These are phyloP conservation scores for Malus orientalis DNA, from an alignment of 306 rosid species.

Conservation along the genomic window DNA sequence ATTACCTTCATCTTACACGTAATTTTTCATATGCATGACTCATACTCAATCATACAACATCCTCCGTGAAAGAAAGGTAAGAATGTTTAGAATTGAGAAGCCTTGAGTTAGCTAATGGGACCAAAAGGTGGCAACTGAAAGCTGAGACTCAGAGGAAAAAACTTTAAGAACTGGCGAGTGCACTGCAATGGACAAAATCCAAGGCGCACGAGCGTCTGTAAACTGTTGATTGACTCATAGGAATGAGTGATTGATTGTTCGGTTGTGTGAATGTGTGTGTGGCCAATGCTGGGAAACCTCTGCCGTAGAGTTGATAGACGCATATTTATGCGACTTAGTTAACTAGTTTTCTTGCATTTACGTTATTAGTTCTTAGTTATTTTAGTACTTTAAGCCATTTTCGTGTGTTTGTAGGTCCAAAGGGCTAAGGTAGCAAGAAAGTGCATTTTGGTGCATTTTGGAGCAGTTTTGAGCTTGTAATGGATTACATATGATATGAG, in stretches of 20 bases:
- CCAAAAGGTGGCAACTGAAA: background rate
- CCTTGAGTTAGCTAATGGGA: background rate
- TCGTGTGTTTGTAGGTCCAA: too few species aligned
- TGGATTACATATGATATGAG: too few species aligned
- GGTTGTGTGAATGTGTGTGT: background rate
- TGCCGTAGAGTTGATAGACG: too few species aligned
- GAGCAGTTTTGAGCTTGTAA: too few species aligned
- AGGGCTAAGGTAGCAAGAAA: too few species aligned
- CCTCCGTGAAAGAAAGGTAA: too few species aligned
- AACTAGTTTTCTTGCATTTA: too few species aligned
- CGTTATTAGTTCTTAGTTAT: too few species aligned
- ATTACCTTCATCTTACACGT: background rate
- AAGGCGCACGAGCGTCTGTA: background rate
- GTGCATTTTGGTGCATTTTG: too few species aligned
- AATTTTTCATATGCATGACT: background rate
- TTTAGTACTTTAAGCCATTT: too few species aligned
- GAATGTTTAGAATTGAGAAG: background rate
- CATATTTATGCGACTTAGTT: too few species aligned
- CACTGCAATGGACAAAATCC: background rate
- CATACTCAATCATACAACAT: background rate
- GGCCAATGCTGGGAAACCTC: background rate
- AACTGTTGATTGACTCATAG: background rate
- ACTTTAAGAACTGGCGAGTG: background rate
- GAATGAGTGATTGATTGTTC: background rate
- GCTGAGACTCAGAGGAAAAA: background rate